Conservation (phyloP, 2,329 filamentous ascomycete species). For the Arachnopeziza araneosa region DNA sequence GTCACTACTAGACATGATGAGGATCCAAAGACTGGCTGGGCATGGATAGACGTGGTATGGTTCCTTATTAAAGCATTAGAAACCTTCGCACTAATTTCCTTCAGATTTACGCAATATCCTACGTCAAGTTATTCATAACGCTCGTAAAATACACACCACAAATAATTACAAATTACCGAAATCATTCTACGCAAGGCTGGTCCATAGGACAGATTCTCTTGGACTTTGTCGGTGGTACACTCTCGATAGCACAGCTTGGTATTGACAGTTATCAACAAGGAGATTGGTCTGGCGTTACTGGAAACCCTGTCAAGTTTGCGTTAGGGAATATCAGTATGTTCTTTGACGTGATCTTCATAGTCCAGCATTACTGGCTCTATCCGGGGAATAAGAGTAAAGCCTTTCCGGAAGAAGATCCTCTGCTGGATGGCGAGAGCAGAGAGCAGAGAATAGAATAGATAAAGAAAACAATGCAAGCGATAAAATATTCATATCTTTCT, state of each 20-base stretch:
- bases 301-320: constrained; percentile 86
- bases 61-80: background rate
- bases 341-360: constrained; percentile 81
- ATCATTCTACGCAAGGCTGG: constrained; percentile 83
- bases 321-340: constrained; percentile 79
- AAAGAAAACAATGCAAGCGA: background rate
- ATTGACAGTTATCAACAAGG: constrained; percentile 80
- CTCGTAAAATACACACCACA: constrained; percentile 92
- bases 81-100: background rate
- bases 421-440: constrained; percentile 8
- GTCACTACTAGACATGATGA: constrained; percentile 33
- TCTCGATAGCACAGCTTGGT: constrained; percentile 75
- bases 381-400: constrained; percentile 16
- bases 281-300: constrained; percentile 86
- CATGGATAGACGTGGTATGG: constrained; percentile 52
- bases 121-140: constrained; percentile 84
- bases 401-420: constrained; percentile 17
- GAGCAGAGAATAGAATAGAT: constrained; percentile 15
- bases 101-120: constrained; percentile 61
- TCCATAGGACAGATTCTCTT: constrained; percentile 78
- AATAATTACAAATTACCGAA: constrained; percentile 74
- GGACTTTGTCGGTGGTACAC: constrained; percentile 73
- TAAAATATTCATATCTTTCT: too few species aligned
- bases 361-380: constrained; percentile 86
- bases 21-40: constrained; percentile 46